Evolutionary conservation across 768 basidiomycete species (phyloP).

Genomic region (Glaciozyma martinii): DNA sequence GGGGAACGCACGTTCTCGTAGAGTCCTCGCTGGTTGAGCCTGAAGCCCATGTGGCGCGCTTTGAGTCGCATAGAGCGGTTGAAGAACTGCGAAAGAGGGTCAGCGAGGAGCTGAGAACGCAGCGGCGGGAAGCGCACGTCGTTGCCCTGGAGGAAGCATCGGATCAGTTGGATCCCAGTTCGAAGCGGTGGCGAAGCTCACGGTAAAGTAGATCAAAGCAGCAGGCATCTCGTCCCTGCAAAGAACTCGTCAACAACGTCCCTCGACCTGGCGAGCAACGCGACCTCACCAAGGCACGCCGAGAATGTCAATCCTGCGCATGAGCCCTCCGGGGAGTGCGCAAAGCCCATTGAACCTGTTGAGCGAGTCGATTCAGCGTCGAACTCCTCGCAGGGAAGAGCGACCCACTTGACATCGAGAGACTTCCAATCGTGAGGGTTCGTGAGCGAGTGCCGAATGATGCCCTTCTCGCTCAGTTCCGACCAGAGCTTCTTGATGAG

Average conservation of each 20-base stretch:
- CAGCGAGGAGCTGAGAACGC: neutral
- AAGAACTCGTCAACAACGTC: no score
- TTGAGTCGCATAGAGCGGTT: slow-evolving; percentile 38
- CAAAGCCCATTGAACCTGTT: slow-evolving; percentile 13
- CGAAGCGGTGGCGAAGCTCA: neutral
- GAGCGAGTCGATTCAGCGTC: no score
- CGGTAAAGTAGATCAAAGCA: slow-evolving; percentile 23
- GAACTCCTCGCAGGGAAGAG: rapidly evolving
- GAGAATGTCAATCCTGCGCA: slow-evolving; percentile 24
- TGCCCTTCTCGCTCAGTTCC: slow-evolving; percentile 24
- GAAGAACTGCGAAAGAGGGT: slow-evolving; percentile 31
- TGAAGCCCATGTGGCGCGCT: neutral
- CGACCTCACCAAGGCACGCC: slow-evolving; percentile 10
- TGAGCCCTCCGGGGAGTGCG: neutral
- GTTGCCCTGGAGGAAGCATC: neutral
- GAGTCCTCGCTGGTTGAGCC: neutral
- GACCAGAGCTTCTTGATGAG: slow-evolving; percentile 28
- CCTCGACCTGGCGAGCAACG: no score
- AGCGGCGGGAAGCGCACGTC: neutral
- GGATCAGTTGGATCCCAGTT: neutral
- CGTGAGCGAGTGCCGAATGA: slow-evolving; percentile 35
- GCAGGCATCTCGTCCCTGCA: slow-evolving; percentile 10
- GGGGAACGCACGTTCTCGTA: no score
- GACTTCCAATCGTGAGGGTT: slow-evolving; percentile 4
- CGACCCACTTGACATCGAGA: neutral